Percentiles rank a stretch among this genome's conserved stretches.
Evolutionary conservation across 2,329 filamentous ascomycete species (phyloP).

Genomic region (Venturia pyrina): DNA sequence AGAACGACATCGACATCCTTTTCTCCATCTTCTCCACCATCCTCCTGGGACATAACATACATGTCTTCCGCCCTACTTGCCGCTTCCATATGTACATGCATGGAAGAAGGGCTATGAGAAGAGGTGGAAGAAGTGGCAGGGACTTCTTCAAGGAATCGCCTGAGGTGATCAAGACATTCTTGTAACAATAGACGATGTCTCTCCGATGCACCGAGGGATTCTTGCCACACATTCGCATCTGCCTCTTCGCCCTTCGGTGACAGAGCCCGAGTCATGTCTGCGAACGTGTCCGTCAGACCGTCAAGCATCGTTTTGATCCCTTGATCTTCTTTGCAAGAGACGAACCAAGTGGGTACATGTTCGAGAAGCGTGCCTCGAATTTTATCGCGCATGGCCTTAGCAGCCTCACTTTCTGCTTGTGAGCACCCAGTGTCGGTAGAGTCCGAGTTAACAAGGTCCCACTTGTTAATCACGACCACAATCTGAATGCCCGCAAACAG

Average conservation of each 20-base stretch:
- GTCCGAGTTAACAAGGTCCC: constrained; percentile 38
- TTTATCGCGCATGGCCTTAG: constrained; percentile 10
- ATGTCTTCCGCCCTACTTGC: constrained; percentile 7
- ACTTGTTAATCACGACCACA: constrained; percentile 53
- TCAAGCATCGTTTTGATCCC: constrained; percentile 58
- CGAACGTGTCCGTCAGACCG: constrained; percentile 58
- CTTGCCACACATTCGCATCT: constrained; percentile 55
- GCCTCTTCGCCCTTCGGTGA: constrained; percentile 23
- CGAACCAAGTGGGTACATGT: constrained; percentile 33
- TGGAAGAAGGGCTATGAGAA: not conserved
- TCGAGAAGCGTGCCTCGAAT: constrained; percentile 31
- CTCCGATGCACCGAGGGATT: constrained; percentile 82
- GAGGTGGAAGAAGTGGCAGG: not conserved
- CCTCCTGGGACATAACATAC: not conserved
- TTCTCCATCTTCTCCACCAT: constrained; percentile 4
- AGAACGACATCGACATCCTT: constrained; percentile 70
- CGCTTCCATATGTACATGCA: constrained; percentile 6
- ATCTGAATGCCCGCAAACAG: constrained; percentile 40
- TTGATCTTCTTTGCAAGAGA: constrained; percentile 62
- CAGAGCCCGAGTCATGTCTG: constrained; percentile 52
- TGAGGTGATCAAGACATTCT: constrained; percentile 60
- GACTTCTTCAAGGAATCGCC: constrained; percentile 59
- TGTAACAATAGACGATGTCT: constrained; percentile 75
- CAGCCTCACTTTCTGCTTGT: not conserved
- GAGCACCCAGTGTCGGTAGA: not conserved